Evolutionary conservation across 768 basidiomycete species (phyloP), one percentile per base, ranked within the genome.

Genomic region (Macrolepiota fuliginosa): DNA sequence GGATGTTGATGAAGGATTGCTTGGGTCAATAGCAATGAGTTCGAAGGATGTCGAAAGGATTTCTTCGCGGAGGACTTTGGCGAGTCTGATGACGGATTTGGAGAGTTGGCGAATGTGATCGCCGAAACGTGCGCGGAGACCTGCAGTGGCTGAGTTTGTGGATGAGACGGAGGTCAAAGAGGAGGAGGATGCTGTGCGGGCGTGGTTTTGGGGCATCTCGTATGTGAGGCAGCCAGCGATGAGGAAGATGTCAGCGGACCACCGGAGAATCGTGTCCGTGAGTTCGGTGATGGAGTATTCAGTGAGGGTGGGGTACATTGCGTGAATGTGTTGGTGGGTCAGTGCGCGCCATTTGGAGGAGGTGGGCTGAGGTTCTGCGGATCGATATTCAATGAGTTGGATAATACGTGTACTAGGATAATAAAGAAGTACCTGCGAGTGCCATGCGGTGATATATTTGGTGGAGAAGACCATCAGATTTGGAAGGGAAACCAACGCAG

Each of bases 1-100:
- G 3, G 40, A 27, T 22, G 62, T 12, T 17, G 77, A 75, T 2
- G 81, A 29, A 17, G 35, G 19, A 29, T 61, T 42, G 12, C 32
- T 82, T 35, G 81, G 79, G 61, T 88, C 85, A 1, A 85, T 81
- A 19, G 84, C 79, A 42, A 88, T 72, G 37, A 91, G 80, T 66
- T 92, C 88, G 66, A 92, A 92, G 61, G 81, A 85, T 1, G 90
- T 88, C 2, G 87, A 89, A 77, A 92, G 82, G 67, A 91, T 90
- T 62, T 91, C 90, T 66, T 92, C 89, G 53, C 83, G 77, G 37
- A 83, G 81, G 42, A 90, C 83, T 53, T 78, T 81, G 11, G 88
- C 87, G 32, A 92, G 75, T 62, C 80, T 80, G 68, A 83, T 82
- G 22, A 86, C 87, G 0, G 87, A 79, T 56, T 81, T 82, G 11